These are phyloP conservation scores for Litchi chinensis DNA, from an alignment of 345 rosid genomes.

Conservation along the genomic window DNA sequence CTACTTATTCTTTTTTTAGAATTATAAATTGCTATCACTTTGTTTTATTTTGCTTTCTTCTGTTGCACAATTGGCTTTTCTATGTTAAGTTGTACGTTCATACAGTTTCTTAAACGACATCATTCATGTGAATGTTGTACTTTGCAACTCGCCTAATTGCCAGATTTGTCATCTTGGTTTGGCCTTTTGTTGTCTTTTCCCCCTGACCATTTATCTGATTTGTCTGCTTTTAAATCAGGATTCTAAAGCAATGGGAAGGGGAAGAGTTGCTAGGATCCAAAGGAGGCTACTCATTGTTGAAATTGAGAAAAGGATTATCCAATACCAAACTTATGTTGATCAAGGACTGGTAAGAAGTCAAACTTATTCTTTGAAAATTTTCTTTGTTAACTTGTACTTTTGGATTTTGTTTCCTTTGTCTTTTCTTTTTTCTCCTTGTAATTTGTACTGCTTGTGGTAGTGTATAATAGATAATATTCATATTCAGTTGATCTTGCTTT, in stretches of 20 bases:
- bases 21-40: not conserved
- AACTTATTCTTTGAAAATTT: not conserved
- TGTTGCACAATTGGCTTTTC: not conserved
- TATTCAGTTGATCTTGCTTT: not conserved
- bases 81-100: too few relatives aligned
- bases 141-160: not conserved
- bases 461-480: not conserved
- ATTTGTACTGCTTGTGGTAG: not conserved
- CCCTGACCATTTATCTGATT: not conserved
- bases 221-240: slow-evolving; percentile 53
- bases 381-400: not conserved
- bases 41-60: not conserved
- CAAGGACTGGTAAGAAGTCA: slow-evolving; percentile 73
- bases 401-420: not conserved
- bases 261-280: slow-evolving; percentile 74
- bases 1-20: too few relatives aligned
- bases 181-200: not conserved
- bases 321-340: slow-evolving; percentile 68
- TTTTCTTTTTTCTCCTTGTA: too few relatives aligned
- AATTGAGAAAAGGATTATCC: slow-evolving; percentile 80
- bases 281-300: slow-evolving; percentile 86
- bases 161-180: not conserved
- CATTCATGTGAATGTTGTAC: not conserved
- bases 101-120: not conserved
- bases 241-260: slow-evolving; percentile 88